These are phyloP conservation scores for Kodamaea kakaduensis DNA, from an alignment of 805 yeast genomes.

Conservation along the genomic window DNA sequence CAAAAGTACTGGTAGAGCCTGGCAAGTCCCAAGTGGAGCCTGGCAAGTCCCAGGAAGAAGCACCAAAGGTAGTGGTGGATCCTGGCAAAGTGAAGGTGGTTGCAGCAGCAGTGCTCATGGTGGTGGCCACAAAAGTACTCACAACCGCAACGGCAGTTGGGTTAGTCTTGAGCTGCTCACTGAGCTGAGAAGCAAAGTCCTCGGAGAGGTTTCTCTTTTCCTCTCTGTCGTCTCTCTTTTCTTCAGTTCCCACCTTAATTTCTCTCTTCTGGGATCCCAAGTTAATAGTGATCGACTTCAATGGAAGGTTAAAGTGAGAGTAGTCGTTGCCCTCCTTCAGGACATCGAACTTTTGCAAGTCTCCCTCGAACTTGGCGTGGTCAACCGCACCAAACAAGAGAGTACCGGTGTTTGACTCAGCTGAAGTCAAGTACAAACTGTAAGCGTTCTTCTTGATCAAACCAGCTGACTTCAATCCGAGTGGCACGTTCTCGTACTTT, in stretches of 20 bases:
- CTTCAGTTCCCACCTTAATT: background rate
- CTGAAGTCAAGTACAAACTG: slow-evolving; percentile 55
- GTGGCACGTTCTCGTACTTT: slow-evolving; percentile 64
- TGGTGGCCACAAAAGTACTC: background rate
- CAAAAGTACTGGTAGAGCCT: too few relatives aligned
- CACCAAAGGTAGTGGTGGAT: too few relatives aligned
- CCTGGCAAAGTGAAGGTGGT: too few relatives aligned
- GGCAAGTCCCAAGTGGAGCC: too few relatives aligned
- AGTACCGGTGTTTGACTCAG: slow-evolving; percentile 43
- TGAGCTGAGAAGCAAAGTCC: too few relatives aligned
- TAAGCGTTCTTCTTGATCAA: slow-evolving; percentile 52
- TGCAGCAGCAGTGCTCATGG: background rate
- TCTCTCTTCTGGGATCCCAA: too few relatives aligned
- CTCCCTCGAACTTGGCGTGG: slow-evolving; percentile 55
- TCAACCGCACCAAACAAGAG: slow-evolving; percentile 73
- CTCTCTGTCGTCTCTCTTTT: too few relatives aligned
- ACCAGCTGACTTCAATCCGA: slow-evolving; percentile 54
- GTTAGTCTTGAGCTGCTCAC: too few relatives aligned
- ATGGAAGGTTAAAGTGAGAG: slow-evolving; percentile 18
- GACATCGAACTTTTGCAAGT: slow-evolving; percentile 28
- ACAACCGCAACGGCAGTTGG: too few relatives aligned
- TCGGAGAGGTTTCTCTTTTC: slow-evolving; percentile 2
- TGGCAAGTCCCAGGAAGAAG: too few relatives aligned
- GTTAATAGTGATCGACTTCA: slow-evolving; percentile 15
- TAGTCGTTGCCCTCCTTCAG: slow-evolving; percentile 12